Base-by-base conservation (phyloP, 2,329 filamentous ascomycete genomes). In the Ilyonectria destructans region DNA sequence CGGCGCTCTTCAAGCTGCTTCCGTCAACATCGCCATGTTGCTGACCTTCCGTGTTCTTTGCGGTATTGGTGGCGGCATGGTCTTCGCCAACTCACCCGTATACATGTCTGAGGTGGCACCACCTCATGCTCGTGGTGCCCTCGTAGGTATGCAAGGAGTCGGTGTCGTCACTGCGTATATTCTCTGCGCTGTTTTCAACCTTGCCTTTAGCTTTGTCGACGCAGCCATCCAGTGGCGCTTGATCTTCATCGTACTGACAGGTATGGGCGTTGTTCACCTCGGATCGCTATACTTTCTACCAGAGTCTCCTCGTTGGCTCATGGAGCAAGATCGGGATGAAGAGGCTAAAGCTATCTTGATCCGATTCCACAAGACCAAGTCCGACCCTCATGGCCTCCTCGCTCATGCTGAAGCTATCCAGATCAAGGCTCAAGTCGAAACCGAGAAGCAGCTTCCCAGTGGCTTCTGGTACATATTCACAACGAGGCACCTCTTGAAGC, bases 301-400 rank as follows among this genome's bases (percentile, higher is more conserved):
- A 0, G 81, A 83, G 62, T 81, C 78, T 33, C 81, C 81, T 0
- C 75, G 81, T 13, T 83, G 81, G 81, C 77, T 83, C 15, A 79
- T 80, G 69, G 78, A 79, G 8, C 77, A 81, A 49, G 79, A 78
- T n/a, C 76, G 71, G 2, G 75, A 80, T 19, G 74, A 77, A 2
- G 77, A 77, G 8, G 79, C 81, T 2, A 67, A 75, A 51, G 64
- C 62, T 4, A 58, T 69, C n/a, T 37, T 72, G 29, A 23, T 61
- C 1, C 54, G 45, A 23, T 55, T 71, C 19, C 70, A 72, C 37
- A 61, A 56, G 26, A 67, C 59, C 48, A 65, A 62, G 31, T 52
- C 58, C 1, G 68, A 72, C 33, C 62, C 64, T 7, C 33, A 67
- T n/a, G 69, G 57, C 4, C 13, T 65, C 4, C 60, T 67, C 4